Evolutionary conservation across 2,329 filamentous ascomycete species (phyloP).

Genomic region (Colletotrichum gloeosporioides): DNA sequence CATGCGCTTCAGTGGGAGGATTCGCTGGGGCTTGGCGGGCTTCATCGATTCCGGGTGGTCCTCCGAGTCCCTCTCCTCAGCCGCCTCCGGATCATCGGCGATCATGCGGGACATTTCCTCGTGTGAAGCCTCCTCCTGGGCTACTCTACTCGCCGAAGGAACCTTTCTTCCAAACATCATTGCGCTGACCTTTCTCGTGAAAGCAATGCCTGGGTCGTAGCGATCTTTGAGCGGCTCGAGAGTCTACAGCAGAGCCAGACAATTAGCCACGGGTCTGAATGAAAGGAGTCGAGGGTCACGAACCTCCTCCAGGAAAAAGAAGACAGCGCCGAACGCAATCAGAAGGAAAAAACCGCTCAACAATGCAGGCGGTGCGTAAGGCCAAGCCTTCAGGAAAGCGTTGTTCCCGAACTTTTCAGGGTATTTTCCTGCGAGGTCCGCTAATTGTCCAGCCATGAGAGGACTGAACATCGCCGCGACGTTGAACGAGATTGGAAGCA

Average conservation of each 20-base stretch:
- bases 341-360: not conserved
- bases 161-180: not conserved
- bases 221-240: not conserved
- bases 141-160: not conserved
- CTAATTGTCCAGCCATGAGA: not conserved
- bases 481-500: constrained; percentile 2
- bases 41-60: not conserved
- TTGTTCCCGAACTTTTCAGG: not conserved
- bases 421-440: constrained; percentile 1
- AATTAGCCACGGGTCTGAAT: not conserved
- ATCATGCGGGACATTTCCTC: not conserved
- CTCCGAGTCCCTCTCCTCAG: not conserved
- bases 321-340: not conserved
- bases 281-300: not conserved
- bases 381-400: not conserved
- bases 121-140: not conserved
- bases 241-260: not conserved
- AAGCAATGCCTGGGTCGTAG: not conserved
- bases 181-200: not conserved
- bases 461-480: not conserved
- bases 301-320: constrained; percentile 8
- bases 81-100: not conserved
- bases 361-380: not conserved
- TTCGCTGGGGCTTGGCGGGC: not conserved
- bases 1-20: not conserved